Conservation (phyloP, 495 filamentous ascomycete species). For the Penicillium cosmopolitanum region DNA sequence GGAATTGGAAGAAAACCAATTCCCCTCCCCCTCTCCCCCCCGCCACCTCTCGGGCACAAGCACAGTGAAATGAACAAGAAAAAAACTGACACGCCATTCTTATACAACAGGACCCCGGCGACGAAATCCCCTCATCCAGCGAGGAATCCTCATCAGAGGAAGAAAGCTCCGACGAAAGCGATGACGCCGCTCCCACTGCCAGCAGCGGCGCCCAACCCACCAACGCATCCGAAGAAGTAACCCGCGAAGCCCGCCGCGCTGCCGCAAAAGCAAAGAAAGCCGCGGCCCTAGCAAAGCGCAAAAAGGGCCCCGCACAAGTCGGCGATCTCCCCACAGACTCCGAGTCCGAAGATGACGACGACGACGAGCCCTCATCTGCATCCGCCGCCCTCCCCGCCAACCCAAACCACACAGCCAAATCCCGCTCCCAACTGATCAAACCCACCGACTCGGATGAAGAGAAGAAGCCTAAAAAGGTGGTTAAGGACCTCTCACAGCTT, state of each 20-base stretch:
- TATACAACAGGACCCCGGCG: constrained; percentile 48
- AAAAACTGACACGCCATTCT: background rate
- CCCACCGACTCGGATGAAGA: too few relatives aligned
- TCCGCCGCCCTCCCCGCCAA: constrained; percentile 74
- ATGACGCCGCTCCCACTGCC: constrained; percentile 30
- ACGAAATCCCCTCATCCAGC: constrained; percentile 42
- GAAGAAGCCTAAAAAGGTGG: constrained; percentile 34
- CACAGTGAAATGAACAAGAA: too few relatives aligned
- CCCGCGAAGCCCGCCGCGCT: constrained; percentile 84
- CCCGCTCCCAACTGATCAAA: constrained; percentile 61
- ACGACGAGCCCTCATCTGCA: constrained; percentile 51
- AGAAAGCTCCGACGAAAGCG: constrained; percentile 43
- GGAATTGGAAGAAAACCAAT: too few relatives aligned
- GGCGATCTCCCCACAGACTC: constrained; percentile 79
- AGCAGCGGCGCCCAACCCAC: background rate
- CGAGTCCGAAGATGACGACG: constrained; percentile 43
- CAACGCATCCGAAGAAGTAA: constrained; percentile 51
- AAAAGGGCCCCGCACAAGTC: constrained; percentile 64
- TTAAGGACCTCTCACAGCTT: constrained; percentile 55
- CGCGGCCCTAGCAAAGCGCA: constrained; percentile 76
- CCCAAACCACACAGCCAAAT: constrained; percentile 82
- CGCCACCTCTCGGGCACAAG: background rate
- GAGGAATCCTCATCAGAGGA: constrained; percentile 48
- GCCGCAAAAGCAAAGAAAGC: constrained; percentile 91
- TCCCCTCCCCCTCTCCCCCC: background rate